Evolutionary conservation across 257 asterid genomes (phyloP), one percentile per base, ranked within the genome.

Genomic region (Petrea volubilis): DNA sequence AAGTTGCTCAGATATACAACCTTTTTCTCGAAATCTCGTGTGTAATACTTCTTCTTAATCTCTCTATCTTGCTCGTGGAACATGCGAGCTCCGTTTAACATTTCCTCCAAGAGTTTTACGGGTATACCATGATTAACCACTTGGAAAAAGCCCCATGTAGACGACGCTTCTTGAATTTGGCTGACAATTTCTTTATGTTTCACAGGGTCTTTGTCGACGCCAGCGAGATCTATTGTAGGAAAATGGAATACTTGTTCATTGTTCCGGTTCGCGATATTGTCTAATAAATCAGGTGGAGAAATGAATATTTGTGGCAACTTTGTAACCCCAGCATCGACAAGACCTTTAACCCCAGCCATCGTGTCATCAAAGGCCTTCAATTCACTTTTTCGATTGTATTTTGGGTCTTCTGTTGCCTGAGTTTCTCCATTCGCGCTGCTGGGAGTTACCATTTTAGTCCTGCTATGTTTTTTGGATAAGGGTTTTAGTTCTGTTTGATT

Each of bases 91-190:
- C 74, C 78, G 28, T 64, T 12, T n/a, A 79, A 6, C 82, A 73
- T 76, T 38, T 59, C 73, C 6, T 76, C 72, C 51, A 82, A 0
- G 6, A 49, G 34, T 20, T 5, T 38, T 1, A 1, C 1, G 3
- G 78, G 77, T 11, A 76, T 66, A 13, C 82, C 87, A 67, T 82
- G 84, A 31, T 79, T 79, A 13, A 82, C 38, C 27, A 76, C 72
- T 60, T 79, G 82, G 27, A 79, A 79, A 25, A 78, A 69, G 4
- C 74, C 80, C 78, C 78, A 79, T 11, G 6, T 31, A 29, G 52
- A 60, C 3, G 64, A 38, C 13, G 80, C 78, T 7, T 70, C 75
- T 2, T 20, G 25, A 7, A 74, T 15, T 21, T 70, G 56, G 7
- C 34, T 49, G 3, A 79, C 51, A 10, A 65, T 65, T 10, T 49